Base-by-base conservation (phyloP, 306 rosid species). In the Rosa chinensis region DNA sequence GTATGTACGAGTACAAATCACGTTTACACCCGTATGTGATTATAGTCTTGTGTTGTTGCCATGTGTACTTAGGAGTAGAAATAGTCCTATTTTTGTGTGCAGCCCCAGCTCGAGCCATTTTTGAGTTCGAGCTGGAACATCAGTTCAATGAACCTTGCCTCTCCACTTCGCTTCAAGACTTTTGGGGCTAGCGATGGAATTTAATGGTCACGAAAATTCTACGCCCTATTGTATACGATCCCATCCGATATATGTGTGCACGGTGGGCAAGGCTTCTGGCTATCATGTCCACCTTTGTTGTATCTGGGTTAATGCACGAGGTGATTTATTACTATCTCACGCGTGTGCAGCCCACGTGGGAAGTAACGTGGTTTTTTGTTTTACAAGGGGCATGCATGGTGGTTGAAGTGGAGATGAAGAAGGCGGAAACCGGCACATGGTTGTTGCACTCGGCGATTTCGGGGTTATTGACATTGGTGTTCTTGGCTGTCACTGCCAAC, bases 121-220 rank as follows among this genome's bases (percentile, higher is more conserved):
- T 28, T 28, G 32, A 1, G 32, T 28, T 28, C 32, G 32, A 28
- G 32, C 32, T 28, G 32, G 32, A 28, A 28, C 32, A 28, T 28
- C 97, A 87, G 17, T 94, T 86, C 82, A 25, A 92, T 14, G 88
- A 92, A 61, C 97, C 97, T 0, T 88, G 88, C 58, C 84, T 89
- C 2, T 18, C 82, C 14, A 86, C 93, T 0, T 92, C 98, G 0
- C 91, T 94, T 10, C 97, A 87, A 61, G 93, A 94, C 66, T 94
- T 94, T 7, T 94, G 97, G 97, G 92, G 97, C 12, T 88, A 79
- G 3, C 78, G 97, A 50, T 94, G 93, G 98, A 94, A 94, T 56
- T 93, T 91, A 53, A 85, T 86, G 91, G 93, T 89, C 40, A 55
- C 97, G 0, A 62, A 79, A 78, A 82, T 86, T 16, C 85, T 92